phyloP scores from a whole-genome alignment of 2,329 filamentous ascomycete species.

The Tolypocladium cylindrosporum region DNA sequence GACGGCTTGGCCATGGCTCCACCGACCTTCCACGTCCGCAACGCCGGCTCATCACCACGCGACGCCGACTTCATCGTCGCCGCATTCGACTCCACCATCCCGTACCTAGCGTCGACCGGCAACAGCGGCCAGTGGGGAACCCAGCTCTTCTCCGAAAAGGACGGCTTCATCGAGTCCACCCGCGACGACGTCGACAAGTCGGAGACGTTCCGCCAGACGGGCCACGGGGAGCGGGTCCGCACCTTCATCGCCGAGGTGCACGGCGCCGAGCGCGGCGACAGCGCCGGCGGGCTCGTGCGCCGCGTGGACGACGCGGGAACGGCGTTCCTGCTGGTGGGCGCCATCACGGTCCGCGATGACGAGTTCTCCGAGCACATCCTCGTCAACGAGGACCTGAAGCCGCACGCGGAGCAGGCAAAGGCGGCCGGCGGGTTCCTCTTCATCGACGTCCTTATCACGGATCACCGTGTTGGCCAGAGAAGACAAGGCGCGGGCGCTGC shows the following conservation, averaged over 20 bases:
- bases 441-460: neutral
- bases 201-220: slow-evolving; percentile 9
- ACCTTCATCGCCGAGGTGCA: slow-evolving; percentile 16
- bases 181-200: slow-evolving; percentile 12
- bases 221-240: slow-evolving; percentile 12
- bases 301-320: neutral
- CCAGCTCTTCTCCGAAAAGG: slow-evolving; percentile 12
- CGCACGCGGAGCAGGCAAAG: neutral
- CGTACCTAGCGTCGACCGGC: slow-evolving; percentile 15
- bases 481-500: neutral
- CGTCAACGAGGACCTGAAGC: neutral
- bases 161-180: slow-evolving; percentile 12
- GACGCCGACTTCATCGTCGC: slow-evolving; percentile 19
- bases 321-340: neutral
- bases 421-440: neutral
- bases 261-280: slow-evolving; percentile 7
- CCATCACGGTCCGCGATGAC: neutral
- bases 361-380: neutral
- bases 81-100: slow-evolving; percentile 19
- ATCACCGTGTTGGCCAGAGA: neutral
- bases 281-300: neutral
- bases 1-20: neutral
- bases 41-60: slow-evolving; percentile 9
- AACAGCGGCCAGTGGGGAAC: slow-evolving; percentile 18
- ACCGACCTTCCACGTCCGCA: slow-evolving; percentile 13